These are phyloP conservation scores for Polyporus arcularius DNA, from an alignment of 768 basidiomycete species.

Conservation along the genomic window DNA sequence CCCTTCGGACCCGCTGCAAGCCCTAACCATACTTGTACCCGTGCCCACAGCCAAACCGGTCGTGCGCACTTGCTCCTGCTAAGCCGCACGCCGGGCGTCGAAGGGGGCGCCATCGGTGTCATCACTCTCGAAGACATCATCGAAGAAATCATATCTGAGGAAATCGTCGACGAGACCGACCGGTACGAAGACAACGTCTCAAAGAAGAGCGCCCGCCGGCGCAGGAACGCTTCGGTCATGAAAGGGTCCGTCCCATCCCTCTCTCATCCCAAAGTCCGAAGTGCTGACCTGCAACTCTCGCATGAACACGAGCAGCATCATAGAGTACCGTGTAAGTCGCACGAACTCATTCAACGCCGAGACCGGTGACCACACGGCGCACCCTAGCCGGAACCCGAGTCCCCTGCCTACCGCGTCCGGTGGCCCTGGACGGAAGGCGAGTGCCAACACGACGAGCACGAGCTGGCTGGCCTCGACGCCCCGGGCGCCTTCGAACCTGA, in stretches of 20 bases:
- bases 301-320: constrained; percentile 18
- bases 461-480: neutral
- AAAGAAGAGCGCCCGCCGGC: constrained; percentile 70
- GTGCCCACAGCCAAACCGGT: constrained; percentile 74
- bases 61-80: constrained; percentile 90
- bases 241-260: constrained; percentile 54
- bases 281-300: neutral
- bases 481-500: neutral
- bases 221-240: constrained; percentile 77
- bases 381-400: constrained; percentile 14
- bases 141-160: constrained; percentile 94
- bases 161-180: constrained; percentile 96
- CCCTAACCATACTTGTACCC: neutral
- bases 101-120: constrained; percentile 87
- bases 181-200: constrained; percentile 85
- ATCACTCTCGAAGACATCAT: constrained; percentile 90
- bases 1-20: too few species aligned
- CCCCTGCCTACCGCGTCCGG: constrained; percentile 9
- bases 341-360: constrained; percentile 17
- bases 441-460: neutral
- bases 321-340: constrained; percentile 26
- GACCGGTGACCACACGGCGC: constrained; percentile 25
- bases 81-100: constrained; percentile 76
- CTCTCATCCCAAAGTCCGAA: neutral
- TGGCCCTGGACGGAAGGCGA: neutral